Evolutionary conservation across 1,284 basidiomycete species (phyloP), one percentile per base, ranked within the genome.

Genomic region (Cryptococcus sp.): DNA sequence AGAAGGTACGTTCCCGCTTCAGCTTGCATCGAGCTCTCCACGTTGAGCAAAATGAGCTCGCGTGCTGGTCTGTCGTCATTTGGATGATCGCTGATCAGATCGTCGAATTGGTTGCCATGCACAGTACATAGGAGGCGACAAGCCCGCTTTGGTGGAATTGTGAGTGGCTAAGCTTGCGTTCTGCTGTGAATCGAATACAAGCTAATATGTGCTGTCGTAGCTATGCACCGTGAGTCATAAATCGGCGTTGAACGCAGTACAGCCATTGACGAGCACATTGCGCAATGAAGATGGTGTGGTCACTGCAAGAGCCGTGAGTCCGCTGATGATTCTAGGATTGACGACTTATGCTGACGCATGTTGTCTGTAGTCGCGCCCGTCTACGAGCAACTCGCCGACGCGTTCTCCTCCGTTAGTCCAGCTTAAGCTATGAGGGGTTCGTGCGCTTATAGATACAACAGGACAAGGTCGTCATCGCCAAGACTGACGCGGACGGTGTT

Each of bases 381-480:
- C 3, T 97, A 91, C 68, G 94, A 95, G 76, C 84, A 94, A 76
- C 85, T 97, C 19, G 94, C 88, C 40, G 89, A 95, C 71, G 88
- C 89, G 13, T 97, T 88, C 73, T 80, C 84, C 5, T 54, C 66
- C 27, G 69, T 70, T 22, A 13, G 70, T 61, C 8, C 10, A 41
- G 88, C 54, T 56, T 46, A 60, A 13, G 51, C 45, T 35, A 31
- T 57, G 31, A 35, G 10, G 31, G 31, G 13, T 35, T 2, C 8
- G 4, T 35, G 13, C 13, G 31, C 31, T 35, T 2, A 35, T 35
- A 35, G 2, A 8, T 2, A 45, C 8, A n/a, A 40, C 68, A 79
- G 70, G 86, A 91, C 76, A 90, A 89, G 74, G 89, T 97, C 23
- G 69, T 91, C 54, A 87, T 97, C 64, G 93, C 93, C 62, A 96